phyloP scores from a whole-genome alignment of 768 basidiomycete species.

The Lepiota venenata region DNA sequence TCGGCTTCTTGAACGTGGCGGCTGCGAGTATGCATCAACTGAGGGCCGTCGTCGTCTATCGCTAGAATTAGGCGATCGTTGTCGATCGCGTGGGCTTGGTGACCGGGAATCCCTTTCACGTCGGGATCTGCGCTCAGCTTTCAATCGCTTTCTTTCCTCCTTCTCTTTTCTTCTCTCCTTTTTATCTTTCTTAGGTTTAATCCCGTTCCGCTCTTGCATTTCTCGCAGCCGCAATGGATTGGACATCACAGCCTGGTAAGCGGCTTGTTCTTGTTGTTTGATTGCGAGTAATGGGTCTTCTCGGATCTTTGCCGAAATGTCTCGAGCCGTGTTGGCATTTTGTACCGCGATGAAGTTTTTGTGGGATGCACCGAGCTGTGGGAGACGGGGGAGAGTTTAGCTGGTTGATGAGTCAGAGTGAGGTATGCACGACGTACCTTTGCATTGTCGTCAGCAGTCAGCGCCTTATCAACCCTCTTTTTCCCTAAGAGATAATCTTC shows the following conservation, averaged over 20 bases:
- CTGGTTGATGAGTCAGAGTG: background rate
- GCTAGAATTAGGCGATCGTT: slow-evolving; percentile 8
- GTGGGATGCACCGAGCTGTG: slow-evolving; percentile 72
- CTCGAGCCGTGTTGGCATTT: slow-evolving; percentile 87
- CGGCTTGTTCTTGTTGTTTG: slow-evolving; percentile 96
- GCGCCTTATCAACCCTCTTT: slow-evolving; percentile 94
- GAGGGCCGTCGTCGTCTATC: too few species aligned
- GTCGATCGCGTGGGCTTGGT: slow-evolving; percentile 10
- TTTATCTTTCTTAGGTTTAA: slow-evolving; percentile 77
- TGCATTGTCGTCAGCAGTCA: slow-evolving; percentile 89
- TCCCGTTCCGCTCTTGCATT: slow-evolving; percentile 78
- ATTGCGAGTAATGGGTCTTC: slow-evolving; percentile 98
- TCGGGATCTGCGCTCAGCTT: slow-evolving; percentile 34
- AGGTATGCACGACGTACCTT: slow-evolving; percentile 46
- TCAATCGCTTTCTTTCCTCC: slow-evolving; percentile 40
- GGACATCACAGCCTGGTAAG: slow-evolving; percentile 80
- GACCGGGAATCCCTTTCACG: slow-evolving; percentile 23
- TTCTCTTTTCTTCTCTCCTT: slow-evolving; percentile 54
- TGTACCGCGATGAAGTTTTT: slow-evolving; percentile 94
- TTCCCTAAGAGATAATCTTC: slow-evolving; percentile 98
- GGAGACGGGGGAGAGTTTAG: slow-evolving; percentile 26
- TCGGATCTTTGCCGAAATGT: slow-evolving; percentile 89
- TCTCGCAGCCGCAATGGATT: slow-evolving; percentile 84
- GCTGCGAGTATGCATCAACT: slow-evolving; percentile 12
- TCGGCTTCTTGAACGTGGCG: slow-evolving; percentile 46